Base-by-base conservation (phyloP, 2,329 filamentous ascomycete species). In the Aphanocladium album region DNA sequence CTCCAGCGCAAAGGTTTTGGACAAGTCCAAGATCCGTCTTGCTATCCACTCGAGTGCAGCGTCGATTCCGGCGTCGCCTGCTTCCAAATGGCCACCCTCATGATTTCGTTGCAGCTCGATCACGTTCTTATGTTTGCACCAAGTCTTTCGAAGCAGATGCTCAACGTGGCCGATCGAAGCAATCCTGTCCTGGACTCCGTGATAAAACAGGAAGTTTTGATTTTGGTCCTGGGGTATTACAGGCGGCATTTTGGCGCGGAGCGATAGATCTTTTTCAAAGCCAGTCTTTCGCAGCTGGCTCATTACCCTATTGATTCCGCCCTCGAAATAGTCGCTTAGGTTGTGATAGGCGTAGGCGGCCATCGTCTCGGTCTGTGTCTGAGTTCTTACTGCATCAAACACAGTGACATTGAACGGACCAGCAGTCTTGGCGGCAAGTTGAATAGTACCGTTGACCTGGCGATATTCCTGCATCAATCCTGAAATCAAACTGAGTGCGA, bases 381-480 rank as follows among this genome's bases (percentile, higher is more conserved):
- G n/a, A 4, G 49, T 49, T 35, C 46, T 37, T 7, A 55, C 39
- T 6, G 12, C 17, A 9, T 51, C 53, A n/a, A 62, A 62, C 1
- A 16, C 49, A 1, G 60, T 33, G 4, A 46, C 9, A 39, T 62
- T 62, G 54, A 37, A 49, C 14, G 41, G 30, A 1, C 60, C 60
- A 3, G 37, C 9, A 1, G 14, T 39, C 27, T 58, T 49, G 43
- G 46, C 41, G 6, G 41, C 30, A 5, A 14, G 17, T 1, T 27
- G 21, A 7, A 52, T 37, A 1, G 45, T 25, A 3, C 23, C 30
- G 21, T 37, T 23, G 11, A 58, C 5, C 0, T 62, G 57, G 0
- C 68, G 68, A 11, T 65, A 68, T 39, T 70, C 67, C 11, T 64
- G 68, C 0, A 55, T 64, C 3, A 70, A 6, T 0, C 68, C 68